Percentiles rank a stretch among this genome's conserved stretches.
These are phyloP conservation scores for Trichoderma hamatum DNA, from an alignment of 2,329 filamentous ascomycete genomes.

Conservation along the genomic window DNA sequence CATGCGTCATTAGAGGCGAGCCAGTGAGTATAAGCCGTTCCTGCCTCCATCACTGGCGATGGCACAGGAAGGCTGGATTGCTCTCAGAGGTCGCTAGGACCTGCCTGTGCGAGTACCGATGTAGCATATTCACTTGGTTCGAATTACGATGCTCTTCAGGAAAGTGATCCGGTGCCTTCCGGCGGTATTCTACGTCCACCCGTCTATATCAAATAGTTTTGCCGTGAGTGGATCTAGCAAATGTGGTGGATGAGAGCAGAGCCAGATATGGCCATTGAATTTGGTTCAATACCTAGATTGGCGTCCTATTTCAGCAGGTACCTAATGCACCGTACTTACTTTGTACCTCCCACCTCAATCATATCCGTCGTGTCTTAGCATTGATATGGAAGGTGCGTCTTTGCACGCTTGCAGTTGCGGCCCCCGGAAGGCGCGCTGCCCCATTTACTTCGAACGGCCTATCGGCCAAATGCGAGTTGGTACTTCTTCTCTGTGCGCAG, in stretches of 20 bases:
- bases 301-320: background rate
- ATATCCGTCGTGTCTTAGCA: background rate
- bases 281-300: background rate
- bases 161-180: background rate
- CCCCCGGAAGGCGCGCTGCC: constrained; percentile 6
- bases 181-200: background rate
- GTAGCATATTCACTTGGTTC: background rate
- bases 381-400: background rate
- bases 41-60: background rate
- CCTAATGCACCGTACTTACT: background rate
- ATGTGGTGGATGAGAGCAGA: background rate
- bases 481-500: background rate
- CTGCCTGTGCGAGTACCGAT: background rate
- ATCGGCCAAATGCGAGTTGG: background rate
- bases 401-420: background rate
- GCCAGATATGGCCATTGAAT: background rate
- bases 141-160: background rate
- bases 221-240: background rate
- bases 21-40: background rate
- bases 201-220: background rate
- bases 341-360: background rate
- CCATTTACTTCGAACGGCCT: background rate
- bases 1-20: background rate
- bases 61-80: background rate
- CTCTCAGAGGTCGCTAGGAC: background rate